These are phyloP conservation scores for Amanita muscaria DNA, from an alignment of 768 basidiomycete genomes.

Conservation along the genomic window DNA sequence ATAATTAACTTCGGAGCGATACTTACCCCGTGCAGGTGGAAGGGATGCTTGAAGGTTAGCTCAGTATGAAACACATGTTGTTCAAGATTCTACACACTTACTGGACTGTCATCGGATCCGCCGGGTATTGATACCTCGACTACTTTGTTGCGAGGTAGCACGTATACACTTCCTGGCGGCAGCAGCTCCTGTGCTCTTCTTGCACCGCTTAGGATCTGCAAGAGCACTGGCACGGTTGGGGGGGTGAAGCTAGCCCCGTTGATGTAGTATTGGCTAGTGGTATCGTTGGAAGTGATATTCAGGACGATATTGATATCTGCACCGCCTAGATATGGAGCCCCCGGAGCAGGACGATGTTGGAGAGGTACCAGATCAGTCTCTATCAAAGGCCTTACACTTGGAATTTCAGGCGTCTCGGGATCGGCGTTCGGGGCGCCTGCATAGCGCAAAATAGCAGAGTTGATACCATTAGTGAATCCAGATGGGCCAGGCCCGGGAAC, in stretches of 20 bases:
- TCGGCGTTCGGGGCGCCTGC: slow-evolving; percentile 28
- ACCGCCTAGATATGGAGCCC: slow-evolving; percentile 13
- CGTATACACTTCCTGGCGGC: slow-evolving; percentile 38
- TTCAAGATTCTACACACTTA: background rate
- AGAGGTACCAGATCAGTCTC: slow-evolving; percentile 11
- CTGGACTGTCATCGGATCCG: background rate
- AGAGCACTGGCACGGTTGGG: slow-evolving; percentile 42
- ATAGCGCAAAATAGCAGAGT: slow-evolving; percentile 49
- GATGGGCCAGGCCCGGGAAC: slow-evolving; percentile 22
- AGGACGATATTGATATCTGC: slow-evolving; percentile 19
- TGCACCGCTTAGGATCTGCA: slow-evolving; percentile 52
- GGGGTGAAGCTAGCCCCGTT: slow-evolving; percentile 24
- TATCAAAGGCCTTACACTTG: background rate
- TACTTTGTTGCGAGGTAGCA: slow-evolving; percentile 35
- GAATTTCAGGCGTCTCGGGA: slow-evolving; percentile 22
- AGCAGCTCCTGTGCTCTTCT: slow-evolving; percentile 38
- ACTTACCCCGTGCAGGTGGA: slow-evolving; percentile 30
- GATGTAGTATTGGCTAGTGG: slow-evolving; percentile 16
- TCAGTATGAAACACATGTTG: background rate
- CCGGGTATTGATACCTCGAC: slow-evolving; percentile 16
- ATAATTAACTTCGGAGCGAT: background rate
- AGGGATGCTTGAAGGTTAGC: slow-evolving; percentile 22
- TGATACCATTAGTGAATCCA: slow-evolving; percentile 28
- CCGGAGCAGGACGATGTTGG: slow-evolving; percentile 13
- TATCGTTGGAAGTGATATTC: slow-evolving; percentile 12